Conservation (phyloP, 164 flowering plant species). For the Vitis labrusca region DNA sequence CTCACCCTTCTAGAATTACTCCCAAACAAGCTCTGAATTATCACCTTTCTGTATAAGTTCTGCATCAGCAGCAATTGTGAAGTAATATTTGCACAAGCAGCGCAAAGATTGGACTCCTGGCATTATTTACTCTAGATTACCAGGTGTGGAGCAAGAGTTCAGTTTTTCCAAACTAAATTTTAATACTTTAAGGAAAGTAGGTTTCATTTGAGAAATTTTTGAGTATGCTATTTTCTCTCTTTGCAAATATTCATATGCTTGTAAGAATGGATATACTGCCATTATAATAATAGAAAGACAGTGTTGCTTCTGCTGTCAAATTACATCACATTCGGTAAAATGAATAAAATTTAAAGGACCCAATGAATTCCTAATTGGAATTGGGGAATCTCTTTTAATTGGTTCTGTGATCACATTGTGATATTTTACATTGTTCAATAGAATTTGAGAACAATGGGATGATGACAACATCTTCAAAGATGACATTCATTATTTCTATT, state of each 20-base stretch:
- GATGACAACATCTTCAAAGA: conserved; percentile 7
- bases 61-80: background rate
- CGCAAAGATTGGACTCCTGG: background rate
- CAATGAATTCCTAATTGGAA: conserved; percentile 8
- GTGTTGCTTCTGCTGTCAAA: no score
- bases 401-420: background rate
- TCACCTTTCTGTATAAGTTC: no score
- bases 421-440: conserved; percentile 6
- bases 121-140: background rate
- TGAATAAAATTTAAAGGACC: background rate
- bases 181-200: background rate
- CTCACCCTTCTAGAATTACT: no score
- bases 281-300: no score
- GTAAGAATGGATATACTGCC: no score
- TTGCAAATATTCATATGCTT: no score
- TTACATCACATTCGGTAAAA: no score
- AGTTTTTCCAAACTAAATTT: background rate
- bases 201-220: background rate
- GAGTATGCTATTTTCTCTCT: no score
- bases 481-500: conserved; percentile 4
- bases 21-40: no score
- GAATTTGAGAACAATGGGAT: conserved; percentile 6
- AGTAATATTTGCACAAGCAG: background rate
- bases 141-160: background rate
- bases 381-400: conserved; percentile 6